A percentile compares a stretch with the other conserved stretches of the same genome.
Evolutionary conservation across 2,329 filamentous ascomycete species (phyloP).

Genomic region (Alternaria solani): DNA sequence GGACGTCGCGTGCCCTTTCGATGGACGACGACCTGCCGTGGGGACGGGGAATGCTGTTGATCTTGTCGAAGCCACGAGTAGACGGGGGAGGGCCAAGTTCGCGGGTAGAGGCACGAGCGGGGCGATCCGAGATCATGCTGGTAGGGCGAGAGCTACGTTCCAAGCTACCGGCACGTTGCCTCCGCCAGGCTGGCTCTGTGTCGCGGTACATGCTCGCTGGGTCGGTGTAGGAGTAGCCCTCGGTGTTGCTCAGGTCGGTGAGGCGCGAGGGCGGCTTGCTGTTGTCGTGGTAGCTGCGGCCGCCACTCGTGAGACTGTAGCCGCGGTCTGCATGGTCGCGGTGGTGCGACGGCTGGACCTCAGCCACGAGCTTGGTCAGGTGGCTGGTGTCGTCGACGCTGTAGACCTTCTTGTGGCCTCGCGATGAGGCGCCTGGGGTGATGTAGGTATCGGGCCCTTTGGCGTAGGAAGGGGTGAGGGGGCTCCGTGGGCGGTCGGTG

Average conservation of each 20-base stretch:
- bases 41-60: constrained; percentile 54
- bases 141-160: constrained; percentile 56
- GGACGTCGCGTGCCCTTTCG: constrained; percentile 42
- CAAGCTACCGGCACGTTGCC: constrained; percentile 55
- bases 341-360: constrained; percentile 46
- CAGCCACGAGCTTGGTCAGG: constrained; percentile 48
- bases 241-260: constrained; percentile 53
- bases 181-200: constrained; percentile 59
- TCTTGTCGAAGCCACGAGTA: constrained; percentile 74
- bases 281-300: constrained; percentile 39
- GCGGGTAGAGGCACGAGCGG: constrained; percentile 46
- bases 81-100: constrained; percentile 68
- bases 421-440: constrained; percentile 41
- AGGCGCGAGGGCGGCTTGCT: constrained; percentile 37
- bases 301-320: constrained; percentile 42
- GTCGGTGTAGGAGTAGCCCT: constrained; percentile 60
- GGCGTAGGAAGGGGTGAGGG: constrained; percentile 48
- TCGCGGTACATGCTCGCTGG: constrained; percentile 60
- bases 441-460: constrained; percentile 50
- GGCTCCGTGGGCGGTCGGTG: constrained; percentile 52
- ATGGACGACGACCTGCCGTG: constrained; percentile 43
- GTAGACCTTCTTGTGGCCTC: constrained; percentile 58
- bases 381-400: constrained; percentile 57
- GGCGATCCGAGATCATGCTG: constrained; percentile 54
- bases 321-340: constrained; percentile 32